phyloP scores from a whole-genome alignment of 2,329 filamentous ascomycete species.

The Diaporthe australafricana region DNA sequence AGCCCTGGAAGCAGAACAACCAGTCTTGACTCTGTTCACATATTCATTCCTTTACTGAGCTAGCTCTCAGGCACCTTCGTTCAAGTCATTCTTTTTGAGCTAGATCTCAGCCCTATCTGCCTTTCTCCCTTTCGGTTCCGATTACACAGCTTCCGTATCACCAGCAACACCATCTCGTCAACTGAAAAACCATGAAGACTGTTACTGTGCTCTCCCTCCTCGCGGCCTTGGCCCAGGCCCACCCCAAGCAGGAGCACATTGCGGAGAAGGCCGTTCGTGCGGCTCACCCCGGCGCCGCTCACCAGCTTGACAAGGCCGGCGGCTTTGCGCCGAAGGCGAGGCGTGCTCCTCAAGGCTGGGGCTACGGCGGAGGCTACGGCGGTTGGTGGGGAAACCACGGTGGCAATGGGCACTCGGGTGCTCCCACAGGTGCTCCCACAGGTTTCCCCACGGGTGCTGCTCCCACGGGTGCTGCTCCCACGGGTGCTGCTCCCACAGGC shows the following conservation, averaged over 20 bases:
- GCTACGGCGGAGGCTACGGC: not conserved
- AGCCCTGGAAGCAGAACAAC: not conserved
- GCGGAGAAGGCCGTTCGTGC: conserved; percentile 4
- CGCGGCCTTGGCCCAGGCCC: not conserved
- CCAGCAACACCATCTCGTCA: not conserved
- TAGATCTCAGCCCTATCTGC: not conserved
- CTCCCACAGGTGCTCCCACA: not conserved
- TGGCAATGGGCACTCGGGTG: not conserved
- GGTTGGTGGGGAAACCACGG: not conserved
- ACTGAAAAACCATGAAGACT: conserved; percentile 2
- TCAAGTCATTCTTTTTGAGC: conserved; percentile 1
- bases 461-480: not conserved
- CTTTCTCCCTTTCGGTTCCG: not conserved
- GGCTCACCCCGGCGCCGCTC: not conserved
- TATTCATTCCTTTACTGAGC: conserved; percentile 21
- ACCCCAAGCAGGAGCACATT: not conserved
- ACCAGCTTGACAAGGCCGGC: conserved; percentile 6
- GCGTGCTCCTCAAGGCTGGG: conserved; percentile 3
- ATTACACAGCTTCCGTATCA: not conserved
- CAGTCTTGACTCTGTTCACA: conserved; percentile 15
- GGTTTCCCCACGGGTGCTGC: not conserved
- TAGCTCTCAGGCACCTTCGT: conserved; percentile 13
- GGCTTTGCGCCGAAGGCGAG: not conserved
- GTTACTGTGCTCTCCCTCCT: conserved; percentile 11
- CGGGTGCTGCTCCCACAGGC: too few species aligned